Evolutionary conservation across 371 early-diverging fungal species (phyloP).

Genomic region (Haplosporangium sp.): DNA sequence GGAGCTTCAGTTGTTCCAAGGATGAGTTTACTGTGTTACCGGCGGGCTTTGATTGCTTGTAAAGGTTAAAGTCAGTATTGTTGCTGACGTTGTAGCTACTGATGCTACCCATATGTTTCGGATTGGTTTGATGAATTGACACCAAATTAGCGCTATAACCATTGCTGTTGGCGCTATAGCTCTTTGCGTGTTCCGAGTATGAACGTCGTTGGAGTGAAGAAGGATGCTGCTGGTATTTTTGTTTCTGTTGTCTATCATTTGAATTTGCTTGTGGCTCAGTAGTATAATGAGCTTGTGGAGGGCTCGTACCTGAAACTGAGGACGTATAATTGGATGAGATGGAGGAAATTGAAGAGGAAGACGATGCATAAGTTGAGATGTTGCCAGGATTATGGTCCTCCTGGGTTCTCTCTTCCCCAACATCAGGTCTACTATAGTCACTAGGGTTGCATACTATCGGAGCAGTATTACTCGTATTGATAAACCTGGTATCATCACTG

Average conservation of each 20-base stretch:
- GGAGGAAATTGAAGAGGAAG: slow-evolving; percentile 11
- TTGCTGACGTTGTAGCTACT: not conserved
- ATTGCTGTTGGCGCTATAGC: not conserved
- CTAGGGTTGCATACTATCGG: too few species aligned
- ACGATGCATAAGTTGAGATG: slow-evolving; percentile 3
- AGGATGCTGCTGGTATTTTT: not conserved
- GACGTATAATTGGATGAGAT: slow-evolving; percentile 1
- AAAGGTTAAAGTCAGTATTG: not conserved
- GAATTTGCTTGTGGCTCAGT: not conserved
- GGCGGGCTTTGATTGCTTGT: not conserved
- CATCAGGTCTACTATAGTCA: too few species aligned
- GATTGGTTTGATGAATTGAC: not conserved
- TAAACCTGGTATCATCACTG: not conserved
- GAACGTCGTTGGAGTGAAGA: slow-evolving; percentile 22
- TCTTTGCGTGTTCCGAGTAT: slow-evolving; percentile 11
- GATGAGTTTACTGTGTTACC: not conserved
- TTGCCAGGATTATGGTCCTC: slow-evolving; percentile 8
- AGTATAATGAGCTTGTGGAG: not conserved
- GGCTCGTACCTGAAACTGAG: not conserved
- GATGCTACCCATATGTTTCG: not conserved
- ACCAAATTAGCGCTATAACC: not conserved
- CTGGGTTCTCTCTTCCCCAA: not conserved
- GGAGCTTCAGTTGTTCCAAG: slow-evolving; percentile 27
- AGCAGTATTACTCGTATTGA: not conserved
- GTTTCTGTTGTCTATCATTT: not conserved